Base-by-base conservation (phyloP, 495 filamentous ascomycete species). In the Penicillium steckii region DNA sequence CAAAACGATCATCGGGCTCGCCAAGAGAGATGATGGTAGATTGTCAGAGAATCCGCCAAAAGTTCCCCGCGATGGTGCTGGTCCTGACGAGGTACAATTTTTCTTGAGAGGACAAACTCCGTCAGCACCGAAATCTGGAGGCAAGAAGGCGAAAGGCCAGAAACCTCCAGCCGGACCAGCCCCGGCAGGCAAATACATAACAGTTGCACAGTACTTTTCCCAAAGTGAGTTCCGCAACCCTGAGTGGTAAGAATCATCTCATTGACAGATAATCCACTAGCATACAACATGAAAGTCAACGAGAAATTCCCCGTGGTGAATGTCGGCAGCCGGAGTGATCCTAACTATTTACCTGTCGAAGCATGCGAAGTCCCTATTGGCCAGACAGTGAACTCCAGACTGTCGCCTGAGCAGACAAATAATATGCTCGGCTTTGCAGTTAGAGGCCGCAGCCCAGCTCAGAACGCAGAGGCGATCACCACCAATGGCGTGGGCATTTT, bases 341-440 rank as follows among this genome's bases (percentile, higher is more conserved):
- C 89, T 0, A 72, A 71, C 18, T 93, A 87, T 55, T 58, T 90
- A 40, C 84, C 89, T 0, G 76, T 82, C 1, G 88, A 95, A 55
- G 67, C 85, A 5, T 85, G 85, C 58, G 59, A 59, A 2, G 79
- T 95, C 7, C 55, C 84, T 4, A 78, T 82, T 7, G 90, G 89
- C 0, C 89, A 96, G 61, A 57, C 80, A 8, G 64, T 84, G 12
- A 73, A 74, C 50, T 59, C 70, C 1, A 83, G 84, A 63, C 74
- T 90, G 19, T 65, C 59, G 12, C 66, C 74, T 0, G 62, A 70
- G 2, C 88, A 90, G 57, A 86, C 84, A 0, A 64, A 73, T 0
- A 44, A 65, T 0, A 93, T 93, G 86, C 77, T 90, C 18, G 61
- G 59, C 2, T 89, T 91, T 62, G 85, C 90, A 1, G 87, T 85